Evolutionary conservation across 1,284 basidiomycete genomes (phyloP), one percentile per base, ranked within the genome.

Genomic region (Kwoniella shivajii): DNA sequence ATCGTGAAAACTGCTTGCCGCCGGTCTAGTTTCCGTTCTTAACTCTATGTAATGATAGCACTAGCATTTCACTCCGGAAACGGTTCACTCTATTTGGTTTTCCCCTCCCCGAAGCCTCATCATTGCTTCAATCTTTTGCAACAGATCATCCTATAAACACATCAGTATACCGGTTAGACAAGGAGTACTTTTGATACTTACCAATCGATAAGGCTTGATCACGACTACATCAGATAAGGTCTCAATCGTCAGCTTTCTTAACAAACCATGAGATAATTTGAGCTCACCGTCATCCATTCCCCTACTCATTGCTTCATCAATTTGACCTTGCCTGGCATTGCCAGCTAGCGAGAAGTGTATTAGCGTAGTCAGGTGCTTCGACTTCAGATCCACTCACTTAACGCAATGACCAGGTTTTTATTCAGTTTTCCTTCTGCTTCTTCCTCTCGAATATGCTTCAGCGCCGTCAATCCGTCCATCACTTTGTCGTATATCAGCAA

Each of bases 391-490:
- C 44, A 69, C 58, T 65, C 54, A 63, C 72, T 78, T 42, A 78
- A 58, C 6, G 76, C 76, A 36, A 76, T 74, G 24, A 78, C 69
- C 22, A 68, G 42, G 18, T 63, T 68, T 14, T 62, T 51, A 0
- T 48, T 42, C 44, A 73, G 44, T 4, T 56, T 50, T 1, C 72
- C 75, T 0, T 53, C 54, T 3, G 49, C 52, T 59, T 78, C 77
- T 47, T 71, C 64, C 31, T 63, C 65, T 38, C 77, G 56, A 11
- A 77, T 65, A 50, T 68, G 65, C 22, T 60, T 46, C 18, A 74
- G 55, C 5, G 75, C 72, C 1, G 72, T 73, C 14, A 78, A 56
- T 1, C 74, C 75, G 54, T 76, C 73, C 75, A 77, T 76, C n/a
- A 75, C 69, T 70, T 13, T 29, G 48, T 30, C 30, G 20, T 26